phyloP scores from a whole-genome alignment of 2,329 filamentous ascomycete species.

The Botrytis fragariae region DNA sequence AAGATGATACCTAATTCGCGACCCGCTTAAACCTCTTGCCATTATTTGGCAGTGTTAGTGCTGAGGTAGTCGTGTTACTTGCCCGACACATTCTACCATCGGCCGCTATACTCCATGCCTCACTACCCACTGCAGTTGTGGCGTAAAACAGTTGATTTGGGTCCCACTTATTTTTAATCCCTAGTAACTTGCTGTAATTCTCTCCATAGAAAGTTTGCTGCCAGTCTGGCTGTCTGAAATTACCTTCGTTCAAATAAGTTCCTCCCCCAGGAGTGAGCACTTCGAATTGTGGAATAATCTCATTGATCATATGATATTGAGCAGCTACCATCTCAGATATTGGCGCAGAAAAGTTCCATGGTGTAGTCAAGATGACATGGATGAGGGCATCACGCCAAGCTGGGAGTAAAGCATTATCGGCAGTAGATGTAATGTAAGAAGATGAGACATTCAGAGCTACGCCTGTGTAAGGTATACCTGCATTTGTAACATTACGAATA shows the following conservation, averaged over 20 bases:
- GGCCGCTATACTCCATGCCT: conserved; percentile 46
- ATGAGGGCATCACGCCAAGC: conserved; percentile 43
- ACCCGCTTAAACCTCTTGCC: not conserved
- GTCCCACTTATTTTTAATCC: conserved; percentile 53
- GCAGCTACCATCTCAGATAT: conserved; percentile 35
- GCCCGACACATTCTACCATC: conserved; percentile 44
- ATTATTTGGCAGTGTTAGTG: not conserved
- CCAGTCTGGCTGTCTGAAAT: conserved; percentile 46
- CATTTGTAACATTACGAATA: conserved; percentile 38
- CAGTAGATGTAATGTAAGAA: conserved; percentile 21
- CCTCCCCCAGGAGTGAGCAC: conserved; percentile 44
- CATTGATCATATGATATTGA: conserved; percentile 38
- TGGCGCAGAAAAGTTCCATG: conserved; percentile 39
- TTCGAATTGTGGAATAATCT: conserved; percentile 39
- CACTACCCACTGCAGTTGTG: conserved; percentile 50
- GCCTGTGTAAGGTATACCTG: conserved; percentile 38
- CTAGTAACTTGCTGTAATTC: conserved; percentile 45
- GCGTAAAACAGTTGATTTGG: conserved; percentile 47
- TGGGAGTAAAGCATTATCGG: conserved; percentile 43
- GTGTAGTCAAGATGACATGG: conserved; percentile 36
- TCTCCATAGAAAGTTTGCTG: conserved; percentile 47
- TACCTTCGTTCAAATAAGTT: conserved; percentile 52
- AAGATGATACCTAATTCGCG: too few relatives aligned
- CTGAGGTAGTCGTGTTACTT: not conserved
- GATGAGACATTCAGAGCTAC: conserved; percentile 38